Evolutionary conservation across 352 stramenopile genomes (phyloP), one percentile per base, ranked within the genome.

Genomic region (Globisporangium irregulare): DNA sequence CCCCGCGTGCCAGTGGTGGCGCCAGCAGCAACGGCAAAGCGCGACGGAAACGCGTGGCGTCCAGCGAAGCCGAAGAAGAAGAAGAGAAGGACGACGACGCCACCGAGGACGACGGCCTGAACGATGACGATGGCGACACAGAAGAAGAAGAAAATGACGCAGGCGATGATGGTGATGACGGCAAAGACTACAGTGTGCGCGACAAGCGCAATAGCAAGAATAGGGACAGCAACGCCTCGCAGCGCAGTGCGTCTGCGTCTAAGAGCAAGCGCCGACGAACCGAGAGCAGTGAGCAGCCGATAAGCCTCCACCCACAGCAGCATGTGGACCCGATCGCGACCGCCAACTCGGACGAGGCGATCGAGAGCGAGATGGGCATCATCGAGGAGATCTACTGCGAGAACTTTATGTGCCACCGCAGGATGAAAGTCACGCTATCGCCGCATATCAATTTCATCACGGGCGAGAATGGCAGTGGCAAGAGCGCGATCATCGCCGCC

Each of bases 341-440:
- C 54, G 58, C 48, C 34, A 76, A 72, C 32, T 64, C 70, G 48
- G 70, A 81, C 62, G 69, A 73, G 12, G 51, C 73, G 59, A 81
- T 70, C 32, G 70, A 77, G 58, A 81, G 74, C n/a, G 85, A 99
- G 71, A 95, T 97, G 67, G 97, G 97, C 4, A 86, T 99, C 41
- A 97, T 99, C 48, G 82, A 96, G 22, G 87, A 97, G 69, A 97
- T 99, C 36, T 98, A 98, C 80, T 93, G 94, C 57, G 93, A 98
- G 72, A 98, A 99, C 73, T 99, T 99, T 76, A 99, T 99, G 97
- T 99, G 96, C 76, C 97, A 99, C 70, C 90, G 88, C 60, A 97
- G 97, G 67, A 79, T 99, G 60, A 85, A 79, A 0, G 84, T 99
- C 22, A 72, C 90, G 10, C 72, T 99, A 20, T 80, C 75, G 48